A percentile compares a stretch with the other conserved stretches of the same genome.
Evolutionary conservation across 768 basidiomycete species (phyloP).

Genomic region (Candolleomyces efflorescens): DNA sequence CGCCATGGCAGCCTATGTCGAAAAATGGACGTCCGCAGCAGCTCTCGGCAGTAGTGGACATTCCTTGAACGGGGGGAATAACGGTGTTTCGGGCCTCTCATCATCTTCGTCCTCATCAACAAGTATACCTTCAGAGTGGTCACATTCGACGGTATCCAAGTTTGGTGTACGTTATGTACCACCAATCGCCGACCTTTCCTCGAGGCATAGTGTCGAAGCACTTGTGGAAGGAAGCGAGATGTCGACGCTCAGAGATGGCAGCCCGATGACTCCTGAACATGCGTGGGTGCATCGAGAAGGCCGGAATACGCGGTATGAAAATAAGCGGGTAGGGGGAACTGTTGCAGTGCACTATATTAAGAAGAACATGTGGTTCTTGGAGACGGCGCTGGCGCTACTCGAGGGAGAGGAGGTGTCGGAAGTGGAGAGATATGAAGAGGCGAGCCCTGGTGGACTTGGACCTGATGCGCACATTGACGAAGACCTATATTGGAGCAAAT

Average conservation of each 20-base stretch:
- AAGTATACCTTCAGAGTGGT: conserved; percentile 56
- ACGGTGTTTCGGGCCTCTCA: background rate
- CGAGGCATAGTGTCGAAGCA: conserved; percentile 78
- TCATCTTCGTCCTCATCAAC: conserved; percentile 23
- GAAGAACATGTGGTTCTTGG: conserved; percentile 94
- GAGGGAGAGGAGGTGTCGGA: conserved; percentile 74
- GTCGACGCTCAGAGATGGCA: conserved; percentile 66
- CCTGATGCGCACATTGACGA: background rate
- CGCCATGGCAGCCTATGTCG: conserved; percentile 49
- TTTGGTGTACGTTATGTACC: conserved; percentile 76
- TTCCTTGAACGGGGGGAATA: background rate
- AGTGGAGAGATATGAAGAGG: conserved; percentile 25
- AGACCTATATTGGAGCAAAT: background rate
- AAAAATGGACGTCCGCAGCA: conserved; percentile 23
- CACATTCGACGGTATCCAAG: conserved; percentile 81
- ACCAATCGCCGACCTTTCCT: conserved; percentile 61
- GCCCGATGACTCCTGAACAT: conserved; percentile 52
- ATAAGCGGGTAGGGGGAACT: conserved; percentile 81
- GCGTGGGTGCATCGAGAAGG: conserved; percentile 77
- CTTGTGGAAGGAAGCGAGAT: conserved; percentile 90
- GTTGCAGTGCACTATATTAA: conserved; percentile 97
- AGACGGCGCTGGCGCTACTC: conserved; percentile 85
- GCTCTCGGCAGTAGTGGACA: conserved; percentile 23
- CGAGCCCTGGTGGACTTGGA: too few relatives aligned
- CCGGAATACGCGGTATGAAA: conserved; percentile 56